Conservation (phyloP, 495 filamentous ascomycete species). For the Penicillium taxi region DNA sequence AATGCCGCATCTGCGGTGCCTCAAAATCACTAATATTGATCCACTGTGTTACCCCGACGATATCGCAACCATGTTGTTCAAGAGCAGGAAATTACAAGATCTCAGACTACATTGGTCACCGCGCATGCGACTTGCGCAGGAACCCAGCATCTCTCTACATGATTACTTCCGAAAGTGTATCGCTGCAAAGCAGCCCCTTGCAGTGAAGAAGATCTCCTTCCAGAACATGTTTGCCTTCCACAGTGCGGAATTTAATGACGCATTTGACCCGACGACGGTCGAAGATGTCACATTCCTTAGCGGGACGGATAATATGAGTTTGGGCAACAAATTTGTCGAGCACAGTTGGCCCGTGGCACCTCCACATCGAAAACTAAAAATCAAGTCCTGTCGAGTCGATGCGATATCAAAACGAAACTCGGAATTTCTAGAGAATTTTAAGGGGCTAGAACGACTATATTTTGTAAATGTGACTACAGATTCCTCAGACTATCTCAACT, state of each 20-base stretch:
- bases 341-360: slow-evolving; percentile 38
- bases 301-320: slow-evolving; percentile 29
- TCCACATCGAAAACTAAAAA: slow-evolving; percentile 12
- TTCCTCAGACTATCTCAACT: slow-evolving; percentile 24
- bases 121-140: slow-evolving; percentile 51
- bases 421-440: slow-evolving; percentile 31
- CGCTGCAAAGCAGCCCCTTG: slow-evolving; percentile 34
- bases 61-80: slow-evolving; percentile 47
- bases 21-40: slow-evolving; percentile 53
- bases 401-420: slow-evolving; percentile 31
- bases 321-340: slow-evolving; percentile 49
- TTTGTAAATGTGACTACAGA: slow-evolving; percentile 34
- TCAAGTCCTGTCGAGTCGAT: slow-evolving; percentile 40
- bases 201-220: slow-evolving; percentile 42
- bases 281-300: slow-evolving; percentile 48
- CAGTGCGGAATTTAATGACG: slow-evolving; percentile 32
- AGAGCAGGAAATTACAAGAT: slow-evolving; percentile 45
- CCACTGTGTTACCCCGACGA: slow-evolving; percentile 60
- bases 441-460: slow-evolving; percentile 39
- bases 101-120: slow-evolving; percentile 54
- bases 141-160: slow-evolving; percentile 47
- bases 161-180: slow-evolving; percentile 51
- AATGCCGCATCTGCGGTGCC: slow-evolving; percentile 44
- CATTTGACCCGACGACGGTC: slow-evolving; percentile 34
- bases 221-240: slow-evolving; percentile 53